Conservation (phyloP, 139 green algal species). For the Picochlorum costavermella region DNA sequence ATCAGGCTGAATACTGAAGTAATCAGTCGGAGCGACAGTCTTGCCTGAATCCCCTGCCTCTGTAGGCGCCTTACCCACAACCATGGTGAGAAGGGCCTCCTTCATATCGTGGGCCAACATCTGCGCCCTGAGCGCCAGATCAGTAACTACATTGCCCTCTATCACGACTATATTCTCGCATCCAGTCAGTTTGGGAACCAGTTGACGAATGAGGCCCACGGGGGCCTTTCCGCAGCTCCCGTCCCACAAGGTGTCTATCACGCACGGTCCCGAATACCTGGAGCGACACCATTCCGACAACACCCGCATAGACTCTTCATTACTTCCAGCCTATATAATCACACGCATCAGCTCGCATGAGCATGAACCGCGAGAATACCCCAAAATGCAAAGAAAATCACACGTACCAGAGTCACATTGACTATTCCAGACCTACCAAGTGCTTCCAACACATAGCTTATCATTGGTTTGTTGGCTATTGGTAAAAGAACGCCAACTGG, state of each 20-base stretch:
- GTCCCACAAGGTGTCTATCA: not conserved
- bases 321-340: not conserved
- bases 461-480: slow-evolving; percentile 58
- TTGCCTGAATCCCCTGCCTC: slow-evolving; percentile 63
- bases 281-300: not conserved
- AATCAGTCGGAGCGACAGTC: slow-evolving; percentile 63
- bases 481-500: slow-evolving; percentile 44
- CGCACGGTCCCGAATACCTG: not conserved
- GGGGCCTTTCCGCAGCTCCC: not conserved
- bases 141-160: slow-evolving; percentile 52
- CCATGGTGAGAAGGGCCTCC: slow-evolving; percentile 46
- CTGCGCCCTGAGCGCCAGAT: slow-evolving; percentile 40
- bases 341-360: not conserved
- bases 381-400: no score
- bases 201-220: not conserved
- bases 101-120: slow-evolving; percentile 34
- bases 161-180: slow-evolving; percentile 49
- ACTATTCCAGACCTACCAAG: slow-evolving; percentile 45
- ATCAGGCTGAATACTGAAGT: slow-evolving; percentile 47
- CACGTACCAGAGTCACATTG: slow-evolving; percentile 1
- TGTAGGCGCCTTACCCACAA: slow-evolving; percentile 45
- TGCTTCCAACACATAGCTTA: slow-evolving; percentile 59
- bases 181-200: not conserved
- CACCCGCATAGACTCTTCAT: not conserved
- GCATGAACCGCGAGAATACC: no score